phyloP scores from a whole-genome alignment of 2,329 filamentous ascomycete species.

The Paramyrothecium sp. region DNA sequence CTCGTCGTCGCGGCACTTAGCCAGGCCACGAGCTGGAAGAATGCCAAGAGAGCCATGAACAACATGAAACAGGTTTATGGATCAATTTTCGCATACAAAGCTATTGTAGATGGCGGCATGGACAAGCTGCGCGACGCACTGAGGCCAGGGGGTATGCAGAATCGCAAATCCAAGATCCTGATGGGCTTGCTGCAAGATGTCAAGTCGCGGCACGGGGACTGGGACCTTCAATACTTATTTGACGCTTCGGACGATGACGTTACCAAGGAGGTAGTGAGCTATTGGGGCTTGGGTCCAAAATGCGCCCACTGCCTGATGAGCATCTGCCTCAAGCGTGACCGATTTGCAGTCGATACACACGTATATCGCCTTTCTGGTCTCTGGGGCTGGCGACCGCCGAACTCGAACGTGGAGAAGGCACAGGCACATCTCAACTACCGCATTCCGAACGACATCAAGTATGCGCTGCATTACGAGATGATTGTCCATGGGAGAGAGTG shows the following conservation, averaged over 20 bases:
- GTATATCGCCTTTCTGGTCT: neutral
- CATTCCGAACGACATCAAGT: neutral
- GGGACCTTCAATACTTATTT: neutral
- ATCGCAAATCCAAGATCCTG: neutral
- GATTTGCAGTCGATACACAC: neutral
- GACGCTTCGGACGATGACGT: neutral
- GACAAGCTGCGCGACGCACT: neutral
- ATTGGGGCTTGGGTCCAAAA: neutral
- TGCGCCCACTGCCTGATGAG: neutral
- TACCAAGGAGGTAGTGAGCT: neutral
- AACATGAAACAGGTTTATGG: neutral
- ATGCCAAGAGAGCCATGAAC: neutral
- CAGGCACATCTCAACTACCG: neutral
- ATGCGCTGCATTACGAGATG: neutral
- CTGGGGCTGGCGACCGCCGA: neutral
- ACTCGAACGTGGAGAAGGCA: neutral
- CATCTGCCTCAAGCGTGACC: neutral
- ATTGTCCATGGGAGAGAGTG: neutral
- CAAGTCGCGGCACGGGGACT: neutral
- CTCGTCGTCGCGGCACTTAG: neutral
- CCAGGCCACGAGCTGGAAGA: neutral
- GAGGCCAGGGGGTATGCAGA: neutral
- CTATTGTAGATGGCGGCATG: neutral
- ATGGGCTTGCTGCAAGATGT: neutral
- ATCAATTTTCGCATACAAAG: neutral